Base-by-base conservation (phyloP, 495 filamentous ascomycete genomes). In the Hypoxylon rickii region DNA sequence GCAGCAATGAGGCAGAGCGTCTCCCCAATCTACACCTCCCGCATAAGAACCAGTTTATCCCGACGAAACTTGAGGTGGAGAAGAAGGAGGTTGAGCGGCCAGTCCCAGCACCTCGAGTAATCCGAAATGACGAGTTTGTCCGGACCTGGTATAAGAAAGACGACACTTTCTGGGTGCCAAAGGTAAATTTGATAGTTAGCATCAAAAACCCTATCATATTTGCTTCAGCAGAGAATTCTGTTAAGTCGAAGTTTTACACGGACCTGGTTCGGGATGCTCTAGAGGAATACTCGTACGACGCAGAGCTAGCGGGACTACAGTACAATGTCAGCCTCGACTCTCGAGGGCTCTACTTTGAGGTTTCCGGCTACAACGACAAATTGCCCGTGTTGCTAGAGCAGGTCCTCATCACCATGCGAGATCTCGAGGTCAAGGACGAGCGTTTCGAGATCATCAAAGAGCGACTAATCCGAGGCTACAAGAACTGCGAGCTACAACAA, bases 141-240 rank as follows among this genome's bases (percentile, higher is more conserved):
- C 85, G 94, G 22, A 84, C 89, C n/a, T 99, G 94, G 94, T 97
- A 83, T 73, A 99, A 99, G 80, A 97, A 97, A 73, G 94, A 99
- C 61, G 94, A 99, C 63, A 89, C 85, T 0, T 99, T 97, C 74
- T 99, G 94, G 94, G 94, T 99, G 3, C 94, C 94, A 1, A 97
- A 96, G 70, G 94, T 86, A 0, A 96, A 88, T 58, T 69, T 97
- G 12, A 81, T 90, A 61, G 80, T 96, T 33, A 88, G 83, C 42
- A 79, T 95, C 57, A 83, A 89, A 54, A 96, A 88, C 49, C 88
- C 91, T 3, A 67, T 96, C 26, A 82, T 86, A 17, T 85, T 83
- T 69, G 81, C 89, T 1, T 92, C 88, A 3, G 89, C 94, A 2
- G 83, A 85, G 36, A 91, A 86, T 44, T 72, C 81, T 15, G 85